Conservation (phyloP, 257 asterid genomes). For the Primulina eburnea region DNA sequence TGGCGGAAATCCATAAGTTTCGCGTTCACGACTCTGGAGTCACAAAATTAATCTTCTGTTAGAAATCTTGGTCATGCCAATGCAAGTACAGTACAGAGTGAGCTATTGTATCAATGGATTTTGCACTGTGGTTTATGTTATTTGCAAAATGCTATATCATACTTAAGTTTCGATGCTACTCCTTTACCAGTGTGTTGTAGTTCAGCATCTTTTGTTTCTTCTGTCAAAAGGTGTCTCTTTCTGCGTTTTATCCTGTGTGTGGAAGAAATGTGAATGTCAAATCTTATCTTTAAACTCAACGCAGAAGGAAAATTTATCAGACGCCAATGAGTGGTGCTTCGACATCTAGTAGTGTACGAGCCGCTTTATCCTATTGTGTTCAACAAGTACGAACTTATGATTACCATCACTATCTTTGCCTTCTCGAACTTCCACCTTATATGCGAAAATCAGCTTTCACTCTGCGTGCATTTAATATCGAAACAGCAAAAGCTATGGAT, state of each 20-base stretch:
- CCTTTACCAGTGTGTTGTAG: neutral
- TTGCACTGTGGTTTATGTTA: neutral
- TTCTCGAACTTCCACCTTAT: slow-evolving; percentile 84
- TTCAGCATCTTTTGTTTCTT: neutral
- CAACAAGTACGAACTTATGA: slow-evolving; percentile 92
- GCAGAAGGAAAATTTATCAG: slow-evolving; percentile 27
- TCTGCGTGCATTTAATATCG: slow-evolving; percentile 81
- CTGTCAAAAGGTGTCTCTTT: neutral
- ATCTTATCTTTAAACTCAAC: slow-evolving; percentile 10
- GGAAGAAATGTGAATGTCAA: neutral
- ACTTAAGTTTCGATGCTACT: neutral
- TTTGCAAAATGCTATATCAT: neutral
- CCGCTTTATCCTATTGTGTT: slow-evolving; percentile 81
- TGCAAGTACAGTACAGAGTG: neutral
- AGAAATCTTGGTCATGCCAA: neutral
- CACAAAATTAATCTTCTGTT: too few species aligned
- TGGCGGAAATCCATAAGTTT: too few species aligned
- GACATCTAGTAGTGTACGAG: slow-evolving; percentile 40
- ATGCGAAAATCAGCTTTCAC: slow-evolving; percentile 90
- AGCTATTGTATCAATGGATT: neutral
- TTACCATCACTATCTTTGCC: slow-evolving; percentile 95
- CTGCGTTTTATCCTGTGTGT: neutral
- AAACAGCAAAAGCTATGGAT: slow-evolving; percentile 90
- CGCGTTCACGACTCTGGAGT: neutral
- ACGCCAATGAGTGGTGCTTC: slow-evolving; percentile 52